Conservation (phyloP, 441 rosid genomes). For the Bruguiera hainesii region DNA sequence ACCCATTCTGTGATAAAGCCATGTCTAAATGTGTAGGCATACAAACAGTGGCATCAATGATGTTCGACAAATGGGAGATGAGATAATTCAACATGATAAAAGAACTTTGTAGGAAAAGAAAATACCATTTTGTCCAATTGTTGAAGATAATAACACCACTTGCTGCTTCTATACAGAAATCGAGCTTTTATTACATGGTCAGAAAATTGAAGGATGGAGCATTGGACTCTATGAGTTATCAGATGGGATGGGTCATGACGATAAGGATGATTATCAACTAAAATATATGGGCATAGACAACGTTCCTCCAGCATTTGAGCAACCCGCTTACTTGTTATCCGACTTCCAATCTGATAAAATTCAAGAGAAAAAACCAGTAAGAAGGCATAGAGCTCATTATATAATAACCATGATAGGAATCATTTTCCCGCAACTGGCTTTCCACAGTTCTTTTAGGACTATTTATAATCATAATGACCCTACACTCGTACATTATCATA, state of each 20-base stretch:
- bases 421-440: too few relatives aligned
- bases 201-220: conserved; percentile 63
- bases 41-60: conserved; percentile 2
- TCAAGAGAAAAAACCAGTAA: conserved; percentile 25
- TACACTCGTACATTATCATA: neutral
- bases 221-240: conserved; percentile 88
- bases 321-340: conserved; percentile 82
- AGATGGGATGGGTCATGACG: conserved; percentile 96
- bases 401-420: conserved; percentile 3
- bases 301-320: conserved; percentile 78
- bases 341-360: conserved; percentile 80
- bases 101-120: conserved; percentile 21
- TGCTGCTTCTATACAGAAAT: conserved; percentile 39
- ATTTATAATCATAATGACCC: neutral
- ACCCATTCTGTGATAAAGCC: neutral
- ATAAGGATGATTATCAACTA: conserved; percentile 79
- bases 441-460: too few relatives aligned
- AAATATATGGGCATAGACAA: conserved; percentile 64
- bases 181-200: conserved; percentile 48
- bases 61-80: conserved; percentile 1
- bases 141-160: conserved; percentile 48
- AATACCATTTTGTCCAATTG: conserved; percentile 63
- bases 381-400: conserved; percentile 10
- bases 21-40: neutral
- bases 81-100: neutral